phyloP scores from a whole-genome alignment of 2,329 filamentous ascomycete species.

The Stagonosporopsis chrysanthemi region DNA sequence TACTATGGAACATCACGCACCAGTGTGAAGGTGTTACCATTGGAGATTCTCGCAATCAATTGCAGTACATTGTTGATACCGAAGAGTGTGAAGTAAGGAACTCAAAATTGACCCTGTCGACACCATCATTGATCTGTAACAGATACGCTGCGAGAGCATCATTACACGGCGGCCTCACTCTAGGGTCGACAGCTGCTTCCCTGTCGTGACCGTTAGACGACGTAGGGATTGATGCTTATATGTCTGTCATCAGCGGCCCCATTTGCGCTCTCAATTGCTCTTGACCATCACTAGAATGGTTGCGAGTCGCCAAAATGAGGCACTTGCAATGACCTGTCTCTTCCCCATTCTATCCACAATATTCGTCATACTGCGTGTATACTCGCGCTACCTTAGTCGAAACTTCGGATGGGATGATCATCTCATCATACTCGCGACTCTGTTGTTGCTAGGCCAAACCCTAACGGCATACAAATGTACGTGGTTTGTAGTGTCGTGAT shows the following conservation, averaged over 20 bases:
- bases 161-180: constrained; percentile 1
- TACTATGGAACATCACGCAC: constrained; percentile 5
- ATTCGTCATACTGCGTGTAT: constrained; percentile 37
- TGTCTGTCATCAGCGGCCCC: constrained; percentile 1
- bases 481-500: neutral
- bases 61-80: neutral
- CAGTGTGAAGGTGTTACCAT: neutral
- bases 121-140: neutral
- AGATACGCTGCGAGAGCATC: neutral
- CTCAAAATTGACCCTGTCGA: neutral
- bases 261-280: constrained; percentile 1
- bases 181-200: neutral
- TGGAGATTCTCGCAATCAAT: neutral
- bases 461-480: constrained; percentile 36
- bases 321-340: constrained; percentile 35
- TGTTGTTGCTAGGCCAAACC: constrained; percentile 36
- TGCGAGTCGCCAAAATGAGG: constrained; percentile 38
- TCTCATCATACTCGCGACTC: constrained; percentile 37
- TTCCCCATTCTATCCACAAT: constrained; percentile 40
- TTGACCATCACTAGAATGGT: constrained; percentile 27
- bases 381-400: constrained; percentile 39
- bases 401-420: constrained; percentile 48
- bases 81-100: constrained; percentile 2
- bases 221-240: neutral
- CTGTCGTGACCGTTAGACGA: neutral